phyloP scores from a whole-genome alignment of 1,284 basidiomycete genomes.

The Termitomyces sp. region DNA sequence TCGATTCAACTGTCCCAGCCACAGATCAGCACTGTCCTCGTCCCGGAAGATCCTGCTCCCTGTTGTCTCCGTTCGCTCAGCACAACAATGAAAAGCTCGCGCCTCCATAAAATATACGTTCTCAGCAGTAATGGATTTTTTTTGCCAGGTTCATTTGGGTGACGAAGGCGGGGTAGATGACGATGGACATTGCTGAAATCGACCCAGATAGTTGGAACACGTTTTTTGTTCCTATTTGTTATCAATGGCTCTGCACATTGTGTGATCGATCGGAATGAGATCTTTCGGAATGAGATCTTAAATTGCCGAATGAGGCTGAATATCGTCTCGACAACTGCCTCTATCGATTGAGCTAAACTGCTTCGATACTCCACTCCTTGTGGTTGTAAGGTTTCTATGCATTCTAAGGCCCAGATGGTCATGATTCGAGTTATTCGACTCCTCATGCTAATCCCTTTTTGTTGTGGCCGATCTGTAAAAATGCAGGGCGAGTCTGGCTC shows the following conservation, averaged over 20 bases:
- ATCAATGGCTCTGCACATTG: neutral
- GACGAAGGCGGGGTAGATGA: too few species aligned
- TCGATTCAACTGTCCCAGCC: too few species aligned
- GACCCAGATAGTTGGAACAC: neutral
- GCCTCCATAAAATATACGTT: too few species aligned
- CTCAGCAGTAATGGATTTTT: too few species aligned
- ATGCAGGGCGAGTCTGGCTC: neutral
- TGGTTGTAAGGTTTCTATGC: neutral
- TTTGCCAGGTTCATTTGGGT: too few species aligned
- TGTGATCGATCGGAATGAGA: neutral
- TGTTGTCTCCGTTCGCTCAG: too few species aligned
- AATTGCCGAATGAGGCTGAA: neutral
- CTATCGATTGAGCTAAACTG: neutral
- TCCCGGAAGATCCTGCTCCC: too few species aligned
- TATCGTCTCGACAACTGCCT: neutral
- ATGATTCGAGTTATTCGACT: neutral
- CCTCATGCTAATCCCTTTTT: neutral
- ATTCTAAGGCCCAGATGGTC: neutral
- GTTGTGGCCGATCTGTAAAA: neutral
- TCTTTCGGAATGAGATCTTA: neutral
- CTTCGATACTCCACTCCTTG: neutral
- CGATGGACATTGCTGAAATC: too few species aligned
- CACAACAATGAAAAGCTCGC: too few species aligned
- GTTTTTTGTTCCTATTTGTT: neutral
- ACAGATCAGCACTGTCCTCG: too few species aligned